Percentiles rank a stretch among this genome's conserved stretches.
Conservation (phyloP, 805 yeast genomes). For the Priceomyces fermenticarens region DNA sequence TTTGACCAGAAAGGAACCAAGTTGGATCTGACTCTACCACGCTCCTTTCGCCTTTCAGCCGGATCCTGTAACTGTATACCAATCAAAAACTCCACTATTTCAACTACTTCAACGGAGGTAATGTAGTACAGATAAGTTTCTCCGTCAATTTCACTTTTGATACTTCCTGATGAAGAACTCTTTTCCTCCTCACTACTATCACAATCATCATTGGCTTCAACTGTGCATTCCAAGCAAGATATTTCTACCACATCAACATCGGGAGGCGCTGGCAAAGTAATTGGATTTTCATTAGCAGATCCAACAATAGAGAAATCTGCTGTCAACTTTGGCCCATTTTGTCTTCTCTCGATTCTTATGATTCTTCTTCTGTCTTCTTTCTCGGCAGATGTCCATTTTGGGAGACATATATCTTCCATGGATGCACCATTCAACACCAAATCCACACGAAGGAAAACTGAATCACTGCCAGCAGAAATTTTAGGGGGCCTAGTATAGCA, state of each 20-base stretch:
- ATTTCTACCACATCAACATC: slow-evolving; percentile 56
- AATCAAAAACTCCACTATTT: slow-evolving; percentile 59
- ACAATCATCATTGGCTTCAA: slow-evolving; percentile 25
- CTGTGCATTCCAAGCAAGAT: slow-evolving; percentile 52
- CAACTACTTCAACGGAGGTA: slow-evolving; percentile 66
- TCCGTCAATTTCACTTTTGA: slow-evolving; percentile 19
- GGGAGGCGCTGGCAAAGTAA: slow-evolving; percentile 32
- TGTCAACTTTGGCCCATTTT: slow-evolving; percentile 43
- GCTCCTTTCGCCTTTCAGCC: slow-evolving; percentile 54
- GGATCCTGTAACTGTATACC: slow-evolving; percentile 47
- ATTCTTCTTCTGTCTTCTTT: slow-evolving; percentile 52
- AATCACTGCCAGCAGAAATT: slow-evolving; percentile 22
- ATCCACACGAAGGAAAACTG: slow-evolving; percentile 44
- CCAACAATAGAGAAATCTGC: slow-evolving; percentile 53
- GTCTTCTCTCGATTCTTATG: slow-evolving; percentile 54
- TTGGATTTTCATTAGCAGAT: slow-evolving; percentile 47
- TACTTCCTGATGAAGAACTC: slow-evolving; percentile 9
- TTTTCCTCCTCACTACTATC: slow-evolving; percentile 27
- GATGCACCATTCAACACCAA: slow-evolving; percentile 44
- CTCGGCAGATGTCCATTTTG: slow-evolving; percentile 49
- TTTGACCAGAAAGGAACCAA: slow-evolving; percentile 67
- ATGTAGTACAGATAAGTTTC: slow-evolving; percentile 44
- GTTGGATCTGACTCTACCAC: slow-evolving; percentile 66
- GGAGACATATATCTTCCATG: slow-evolving; percentile 48
- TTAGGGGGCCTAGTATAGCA: slow-evolving; percentile 55